Conservation (phyloP, 495 filamentous ascomycete species). For the Penicillium cinerascens region DNA sequence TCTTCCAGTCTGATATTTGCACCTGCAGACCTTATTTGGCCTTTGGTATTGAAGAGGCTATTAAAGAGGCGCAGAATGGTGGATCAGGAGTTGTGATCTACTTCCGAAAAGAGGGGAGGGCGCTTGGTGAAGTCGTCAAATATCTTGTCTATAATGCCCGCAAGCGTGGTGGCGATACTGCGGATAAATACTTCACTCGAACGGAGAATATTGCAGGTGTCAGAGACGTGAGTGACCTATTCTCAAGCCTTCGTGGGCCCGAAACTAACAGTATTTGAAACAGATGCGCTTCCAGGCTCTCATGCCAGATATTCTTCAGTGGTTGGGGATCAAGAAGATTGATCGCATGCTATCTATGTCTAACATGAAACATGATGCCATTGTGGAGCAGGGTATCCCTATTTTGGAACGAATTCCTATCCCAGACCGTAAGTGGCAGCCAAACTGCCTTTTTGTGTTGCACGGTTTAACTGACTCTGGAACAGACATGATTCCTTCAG, state of each 20-base stretch:
- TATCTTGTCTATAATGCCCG: constrained; percentile 97
- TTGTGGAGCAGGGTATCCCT: constrained; percentile 90
- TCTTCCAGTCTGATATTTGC: constrained; percentile 98
- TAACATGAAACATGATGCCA: constrained; percentile 99
- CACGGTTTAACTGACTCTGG: not conserved
- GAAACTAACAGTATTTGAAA: not conserved
- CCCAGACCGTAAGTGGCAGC: constrained; percentile 51
- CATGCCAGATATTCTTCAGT: constrained; percentile 97
- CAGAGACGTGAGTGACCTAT: constrained; percentile 44
- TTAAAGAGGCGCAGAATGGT: constrained; percentile 91
- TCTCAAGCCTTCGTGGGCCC: not conserved
- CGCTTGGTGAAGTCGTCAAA: constrained; percentile 93
- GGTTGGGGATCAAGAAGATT: constrained; percentile 97
- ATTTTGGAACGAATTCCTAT: constrained; percentile 92
- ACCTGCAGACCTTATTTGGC: constrained; percentile 96
- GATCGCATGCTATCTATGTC: constrained; percentile 98
- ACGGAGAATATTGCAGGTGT: constrained; percentile 98
- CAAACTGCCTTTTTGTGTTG: not conserved
- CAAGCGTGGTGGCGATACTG: constrained; percentile 72
- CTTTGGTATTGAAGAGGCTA: constrained; percentile 93
- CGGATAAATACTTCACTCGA: constrained; percentile 94
- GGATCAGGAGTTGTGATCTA: constrained; percentile 97
- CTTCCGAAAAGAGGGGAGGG: constrained; percentile 95
- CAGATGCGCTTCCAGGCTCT: constrained; percentile 95
- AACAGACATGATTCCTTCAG: constrained; percentile 78